Conservation (phyloP, 257 asterid genomes). For the Fraxinus pennsylvanica region DNA sequence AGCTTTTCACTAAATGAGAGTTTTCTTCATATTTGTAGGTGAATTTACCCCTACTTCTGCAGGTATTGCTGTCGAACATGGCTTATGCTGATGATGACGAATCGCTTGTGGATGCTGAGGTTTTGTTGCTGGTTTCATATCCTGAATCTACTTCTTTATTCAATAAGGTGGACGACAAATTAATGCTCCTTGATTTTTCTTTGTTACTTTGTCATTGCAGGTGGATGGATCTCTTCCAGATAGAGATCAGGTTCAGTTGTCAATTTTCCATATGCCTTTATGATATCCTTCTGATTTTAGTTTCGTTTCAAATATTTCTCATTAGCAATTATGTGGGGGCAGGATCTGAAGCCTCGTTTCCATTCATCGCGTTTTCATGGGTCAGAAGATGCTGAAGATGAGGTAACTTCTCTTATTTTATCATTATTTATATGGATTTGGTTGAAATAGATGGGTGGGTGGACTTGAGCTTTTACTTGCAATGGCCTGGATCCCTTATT, state of each 20-base stretch:
- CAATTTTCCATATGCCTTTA: conserved; percentile 19
- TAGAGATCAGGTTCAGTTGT: conserved; percentile 79
- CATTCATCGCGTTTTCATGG: conserved; percentile 98
- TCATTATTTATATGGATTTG: conserved; percentile 3
- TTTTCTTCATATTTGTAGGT: conserved; percentile 13
- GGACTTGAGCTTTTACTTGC: neutral
- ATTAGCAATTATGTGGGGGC: conserved; percentile 33
- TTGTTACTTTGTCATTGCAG: conserved; percentile 45
- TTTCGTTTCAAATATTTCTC: conserved; percentile 27
- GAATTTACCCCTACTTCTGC: conserved; percentile 25
- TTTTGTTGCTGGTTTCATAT: conserved; percentile 31
- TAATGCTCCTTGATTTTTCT: conserved; percentile 28
- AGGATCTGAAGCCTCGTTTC: conserved; percentile 98
- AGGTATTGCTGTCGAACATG: conserved; percentile 92
- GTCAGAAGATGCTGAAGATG: conserved; percentile 87
- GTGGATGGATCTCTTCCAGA: conserved; percentile 99
- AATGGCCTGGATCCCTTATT: neutral
- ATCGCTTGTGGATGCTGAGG: conserved; percentile 93
- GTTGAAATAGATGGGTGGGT: neutral
- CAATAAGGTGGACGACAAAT: conserved; percentile 7
- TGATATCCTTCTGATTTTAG: conserved; percentile 6
- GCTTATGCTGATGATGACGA: conserved; percentile 96
- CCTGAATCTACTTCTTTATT: conserved; percentile 15
- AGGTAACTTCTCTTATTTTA: conserved; percentile 43
- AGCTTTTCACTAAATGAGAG: conserved; percentile 11